A percentile compares a stretch with the other conserved stretches of the same genome.
phyloP scores from a whole-genome alignment of 805 yeast species.

The Pichia cabralensis region DNA sequence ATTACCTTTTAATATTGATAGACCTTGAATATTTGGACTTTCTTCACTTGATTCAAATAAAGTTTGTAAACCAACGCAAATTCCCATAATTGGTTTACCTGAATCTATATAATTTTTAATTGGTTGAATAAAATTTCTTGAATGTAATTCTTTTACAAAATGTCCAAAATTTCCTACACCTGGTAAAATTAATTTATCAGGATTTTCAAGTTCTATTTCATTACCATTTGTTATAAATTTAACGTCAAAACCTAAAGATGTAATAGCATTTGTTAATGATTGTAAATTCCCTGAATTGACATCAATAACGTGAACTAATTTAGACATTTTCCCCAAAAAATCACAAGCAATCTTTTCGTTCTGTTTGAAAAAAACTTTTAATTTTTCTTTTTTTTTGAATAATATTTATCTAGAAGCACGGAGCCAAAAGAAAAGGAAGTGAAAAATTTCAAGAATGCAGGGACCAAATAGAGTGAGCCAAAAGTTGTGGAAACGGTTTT shows the following conservation, averaged over 20 bases:
- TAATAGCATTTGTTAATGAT: slow-evolving; percentile 81
- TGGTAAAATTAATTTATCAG: slow-evolving; percentile 65
- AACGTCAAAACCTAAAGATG: slow-evolving; percentile 62
- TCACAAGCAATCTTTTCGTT: too few species aligned
- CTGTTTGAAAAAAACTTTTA: too few species aligned
- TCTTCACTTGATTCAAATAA: slow-evolving; percentile 71
- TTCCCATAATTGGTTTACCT: slow-evolving; percentile 92
- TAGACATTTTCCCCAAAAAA: too few species aligned
- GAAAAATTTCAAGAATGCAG: too few species aligned
- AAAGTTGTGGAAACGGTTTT: too few species aligned
- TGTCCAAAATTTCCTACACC: slow-evolving; percentile 98
- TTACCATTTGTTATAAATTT: slow-evolving; percentile 46
- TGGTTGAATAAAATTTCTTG: slow-evolving; percentile 56
- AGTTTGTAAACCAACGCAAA: slow-evolving; percentile 93
- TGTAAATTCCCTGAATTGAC: slow-evolving; percentile 91
- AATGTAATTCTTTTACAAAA: slow-evolving; percentile 61
- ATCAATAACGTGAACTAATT: slow-evolving; percentile 77
- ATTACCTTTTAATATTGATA: slow-evolving; percentile 43
- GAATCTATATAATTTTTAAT: slow-evolving; percentile 53
- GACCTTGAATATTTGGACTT: slow-evolving; percentile 47
- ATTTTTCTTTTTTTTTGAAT: too few species aligned
- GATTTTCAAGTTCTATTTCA: slow-evolving; percentile 40
- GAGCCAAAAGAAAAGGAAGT: too few species aligned
- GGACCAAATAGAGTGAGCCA: too few species aligned
- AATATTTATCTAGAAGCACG: too few species aligned